Evolutionary conservation across 257 asterid genomes (phyloP).

Genomic region (Asclepias syriaca): DNA sequence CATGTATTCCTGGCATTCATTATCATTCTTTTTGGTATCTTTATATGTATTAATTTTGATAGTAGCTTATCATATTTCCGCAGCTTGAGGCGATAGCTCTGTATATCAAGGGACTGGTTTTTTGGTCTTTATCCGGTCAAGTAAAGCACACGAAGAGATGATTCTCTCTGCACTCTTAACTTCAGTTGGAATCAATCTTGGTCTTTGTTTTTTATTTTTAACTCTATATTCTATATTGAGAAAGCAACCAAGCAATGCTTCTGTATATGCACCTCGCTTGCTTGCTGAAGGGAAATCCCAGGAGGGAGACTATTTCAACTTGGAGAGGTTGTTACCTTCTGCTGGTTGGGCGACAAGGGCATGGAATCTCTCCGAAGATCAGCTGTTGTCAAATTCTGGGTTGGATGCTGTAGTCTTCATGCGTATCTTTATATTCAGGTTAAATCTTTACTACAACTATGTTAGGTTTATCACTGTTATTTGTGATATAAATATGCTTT

Average conservation of each 20-base stretch:
- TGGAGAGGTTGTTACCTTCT: conserved; percentile 48
- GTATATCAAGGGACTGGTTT: not conserved
- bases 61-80: not conserved
- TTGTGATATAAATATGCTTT: not conserved
- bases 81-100: not conserved
- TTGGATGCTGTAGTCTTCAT: conserved; percentile 94
- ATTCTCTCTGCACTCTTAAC: conserved; percentile 88
- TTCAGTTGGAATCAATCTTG: conserved; percentile 80
- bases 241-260: conserved; percentile 60
- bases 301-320: conserved; percentile 29
- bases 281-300: conserved; percentile 57
- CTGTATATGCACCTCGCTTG: conserved; percentile 72
- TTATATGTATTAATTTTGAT: not conserved
- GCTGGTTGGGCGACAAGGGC: conserved; percentile 78
- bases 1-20: not conserved
- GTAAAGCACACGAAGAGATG: conserved; percentile 45
- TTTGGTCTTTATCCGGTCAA: not conserved
- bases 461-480: not conserved
- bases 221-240: conserved; percentile 61
- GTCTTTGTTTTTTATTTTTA: conserved; percentile 53
- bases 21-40: not conserved
- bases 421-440: conserved; percentile 85
- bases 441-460: conserved; percentile 4
- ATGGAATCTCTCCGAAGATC: conserved; percentile 79
- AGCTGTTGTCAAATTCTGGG: conserved; percentile 60